Conservation (phyloP, 148 eudicot species). For the Spergularia marina region DNA sequence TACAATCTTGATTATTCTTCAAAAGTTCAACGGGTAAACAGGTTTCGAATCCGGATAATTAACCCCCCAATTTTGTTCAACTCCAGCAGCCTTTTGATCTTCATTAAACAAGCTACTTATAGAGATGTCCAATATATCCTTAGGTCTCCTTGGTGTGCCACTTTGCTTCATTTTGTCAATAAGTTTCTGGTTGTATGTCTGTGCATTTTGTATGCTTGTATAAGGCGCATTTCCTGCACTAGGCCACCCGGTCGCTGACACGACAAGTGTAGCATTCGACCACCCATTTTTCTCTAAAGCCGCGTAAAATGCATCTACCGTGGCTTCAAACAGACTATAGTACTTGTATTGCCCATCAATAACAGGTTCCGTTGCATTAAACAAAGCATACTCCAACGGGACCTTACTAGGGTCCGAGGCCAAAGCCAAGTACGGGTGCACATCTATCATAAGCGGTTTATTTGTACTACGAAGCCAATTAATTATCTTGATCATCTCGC, state of each 20-base stretch:
- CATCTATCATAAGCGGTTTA: slow-evolving; percentile 23
- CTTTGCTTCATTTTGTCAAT: slow-evolving; percentile 9
- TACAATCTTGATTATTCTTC: neutral
- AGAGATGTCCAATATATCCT: slow-evolving; percentile 26
- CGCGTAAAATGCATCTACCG: slow-evolving; percentile 30
- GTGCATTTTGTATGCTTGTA: slow-evolving; percentile 24
- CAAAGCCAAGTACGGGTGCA: slow-evolving; percentile 19
- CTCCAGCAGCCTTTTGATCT: slow-evolving; percentile 25
- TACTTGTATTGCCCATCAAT: slow-evolving; percentile 27
- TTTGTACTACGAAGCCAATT: slow-evolving; percentile 12
- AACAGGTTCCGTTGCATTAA: slow-evolving; percentile 13
- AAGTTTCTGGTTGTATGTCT: slow-evolving; percentile 26
- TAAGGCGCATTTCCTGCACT: slow-evolving; percentile 29
- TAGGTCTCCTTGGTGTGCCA: slow-evolving; percentile 39
- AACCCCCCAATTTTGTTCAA: slow-evolving; percentile 39
- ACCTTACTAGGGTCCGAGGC: slow-evolving; percentile 8
- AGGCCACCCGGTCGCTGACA: slow-evolving; percentile 45
- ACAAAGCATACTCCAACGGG: slow-evolving; percentile 17
- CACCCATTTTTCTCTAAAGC: slow-evolving; percentile 27
- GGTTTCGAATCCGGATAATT: slow-evolving; percentile 25
- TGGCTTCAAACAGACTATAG: slow-evolving; percentile 35
- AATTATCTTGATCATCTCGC: neutral
- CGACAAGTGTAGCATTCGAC: slow-evolving; percentile 5
- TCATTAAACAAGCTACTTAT: slow-evolving; percentile 44
- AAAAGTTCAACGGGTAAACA: slow-evolving; percentile 19